Evolutionary conservation across 192 early-diverging fungal species (phyloP).

Genomic region (Podila clonocystis): DNA sequence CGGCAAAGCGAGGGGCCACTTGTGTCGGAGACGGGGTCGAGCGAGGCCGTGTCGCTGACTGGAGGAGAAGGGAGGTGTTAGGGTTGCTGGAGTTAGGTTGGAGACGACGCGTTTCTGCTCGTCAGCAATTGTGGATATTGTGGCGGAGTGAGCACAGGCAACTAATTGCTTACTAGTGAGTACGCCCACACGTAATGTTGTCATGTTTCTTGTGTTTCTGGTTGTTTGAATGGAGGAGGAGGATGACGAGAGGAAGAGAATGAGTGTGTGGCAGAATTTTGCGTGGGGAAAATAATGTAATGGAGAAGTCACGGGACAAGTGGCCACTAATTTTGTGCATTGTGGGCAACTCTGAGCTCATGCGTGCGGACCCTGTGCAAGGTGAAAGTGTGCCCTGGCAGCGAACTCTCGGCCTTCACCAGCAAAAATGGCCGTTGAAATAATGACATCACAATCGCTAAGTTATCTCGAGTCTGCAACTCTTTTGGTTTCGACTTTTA

Average conservation of each 20-base stretch:
- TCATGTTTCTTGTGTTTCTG: neutral
- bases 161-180: constrained; percentile 39
- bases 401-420: too few relatives aligned
- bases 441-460: too few relatives aligned
- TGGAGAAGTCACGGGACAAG: too few relatives aligned
- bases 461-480: too few relatives aligned
- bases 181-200: constrained; percentile 34
- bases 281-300: too few relatives aligned
- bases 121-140: neutral
- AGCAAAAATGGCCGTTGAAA: too few relatives aligned
- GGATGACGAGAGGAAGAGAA: neutral
- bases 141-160: neutral
- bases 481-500: too few relatives aligned
- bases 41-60: constrained; percentile 74
- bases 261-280: too few relatives aligned
- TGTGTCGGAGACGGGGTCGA: constrained; percentile 60
- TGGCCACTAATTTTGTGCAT: too few relatives aligned
- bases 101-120: neutral
- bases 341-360: too few relatives aligned
- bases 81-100: neutral
- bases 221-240: neutral
- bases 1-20: constrained; percentile 70
- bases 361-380: too few relatives aligned
- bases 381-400: too few relatives aligned
- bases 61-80: neutral